Evolutionary conservation across 106 monocot species (phyloP).

Genomic region (Triglochin maritima): DNA sequence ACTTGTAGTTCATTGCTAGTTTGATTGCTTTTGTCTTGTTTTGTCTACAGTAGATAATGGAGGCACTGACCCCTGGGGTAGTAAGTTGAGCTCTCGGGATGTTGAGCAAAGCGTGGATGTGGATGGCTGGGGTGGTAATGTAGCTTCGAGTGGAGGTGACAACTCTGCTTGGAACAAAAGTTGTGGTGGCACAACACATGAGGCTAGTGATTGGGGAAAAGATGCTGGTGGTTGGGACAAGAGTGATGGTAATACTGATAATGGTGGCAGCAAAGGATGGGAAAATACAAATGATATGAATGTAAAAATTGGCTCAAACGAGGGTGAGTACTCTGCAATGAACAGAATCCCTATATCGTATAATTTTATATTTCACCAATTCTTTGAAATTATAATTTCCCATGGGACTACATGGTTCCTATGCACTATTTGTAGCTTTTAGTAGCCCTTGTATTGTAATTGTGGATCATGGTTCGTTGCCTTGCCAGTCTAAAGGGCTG

Average conservation of each 20-base stretch:
- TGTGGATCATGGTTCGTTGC: too few species aligned
- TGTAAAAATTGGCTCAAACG: too few species aligned
- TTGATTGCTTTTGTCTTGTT: neutral
- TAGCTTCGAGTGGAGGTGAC: neutral
- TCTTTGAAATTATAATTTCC: too few species aligned
- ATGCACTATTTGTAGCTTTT: too few species aligned
- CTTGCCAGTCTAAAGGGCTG: too few species aligned
- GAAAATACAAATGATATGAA: neutral
- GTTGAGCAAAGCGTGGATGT: neutral
- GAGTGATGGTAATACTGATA: neutral
- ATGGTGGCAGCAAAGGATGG: slow-evolving; percentile 2
- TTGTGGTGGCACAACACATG: neutral
- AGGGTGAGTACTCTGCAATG: too few species aligned
- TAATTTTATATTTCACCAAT: too few species aligned
- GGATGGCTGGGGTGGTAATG: slow-evolving; percentile 4
- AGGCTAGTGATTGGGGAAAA: slow-evolving; percentile 5
- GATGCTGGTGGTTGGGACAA: neutral
- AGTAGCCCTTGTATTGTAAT: too few species aligned
- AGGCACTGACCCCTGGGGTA: slow-evolving; percentile 6
- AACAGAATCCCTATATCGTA: too few species aligned
- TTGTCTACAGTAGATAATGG: neutral
- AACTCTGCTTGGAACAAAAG: slow-evolving; percentile 1
- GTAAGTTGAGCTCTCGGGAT: neutral
- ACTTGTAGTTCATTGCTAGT: too few species aligned
- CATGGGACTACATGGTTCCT: too few species aligned